Evolutionary conservation across 768 basidiomycete species (phyloP), one percentile per base, ranked within the genome.

Genomic region (Leccinum disarticulatum): DNA sequence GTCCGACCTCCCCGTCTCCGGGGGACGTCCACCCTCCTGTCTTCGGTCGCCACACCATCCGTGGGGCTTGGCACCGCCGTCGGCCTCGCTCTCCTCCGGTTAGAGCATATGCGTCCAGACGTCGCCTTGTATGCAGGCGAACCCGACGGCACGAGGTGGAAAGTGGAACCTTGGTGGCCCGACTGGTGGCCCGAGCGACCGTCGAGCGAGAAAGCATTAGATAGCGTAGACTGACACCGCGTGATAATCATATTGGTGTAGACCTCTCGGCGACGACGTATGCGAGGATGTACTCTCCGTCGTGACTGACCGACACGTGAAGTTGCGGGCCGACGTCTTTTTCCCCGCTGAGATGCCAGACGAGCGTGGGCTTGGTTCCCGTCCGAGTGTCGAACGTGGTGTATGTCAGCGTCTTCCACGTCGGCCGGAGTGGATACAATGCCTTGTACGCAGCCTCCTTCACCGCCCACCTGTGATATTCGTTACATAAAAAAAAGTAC

Each of bases 401-500:
- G 54, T 81, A 90, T 6, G 81, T 81, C 60, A 93, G 71, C 27
- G 93, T 84, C 67, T 91, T 90, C 93, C 92, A 94, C 7, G 82
- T 83, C 17, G 89, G 84, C 33, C 67, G 76, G 46, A 81, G 68
- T 0, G 91, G 91, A 69, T 84, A 91, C 59, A 93, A 68, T 0
- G 92, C 93, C 68, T 95, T 95, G 77, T 93, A 95, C 0, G 87
- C 85, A 0, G 93, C 90, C 73, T 95, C 93, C 65, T 95, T 95
- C 19, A 90, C 81, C 33, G 84, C 79, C 90, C 91, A 95, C 15
- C 92, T 94, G 58, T 22, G 19, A 60, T 53, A 17, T 6, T 11
- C 38, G 28, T 66, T 36, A 52, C 60, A 14, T 25, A 22, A 46
- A 62, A 19, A 25, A 19, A 25, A 27, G n/a, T 31, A n/a, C 19